A percentile compares a stretch with the other conserved stretches of the same genome.
These are phyloP conservation scores for Rubus idaeus DNA, from an alignment of 306 rosid genomes.

Conservation along the genomic window DNA sequence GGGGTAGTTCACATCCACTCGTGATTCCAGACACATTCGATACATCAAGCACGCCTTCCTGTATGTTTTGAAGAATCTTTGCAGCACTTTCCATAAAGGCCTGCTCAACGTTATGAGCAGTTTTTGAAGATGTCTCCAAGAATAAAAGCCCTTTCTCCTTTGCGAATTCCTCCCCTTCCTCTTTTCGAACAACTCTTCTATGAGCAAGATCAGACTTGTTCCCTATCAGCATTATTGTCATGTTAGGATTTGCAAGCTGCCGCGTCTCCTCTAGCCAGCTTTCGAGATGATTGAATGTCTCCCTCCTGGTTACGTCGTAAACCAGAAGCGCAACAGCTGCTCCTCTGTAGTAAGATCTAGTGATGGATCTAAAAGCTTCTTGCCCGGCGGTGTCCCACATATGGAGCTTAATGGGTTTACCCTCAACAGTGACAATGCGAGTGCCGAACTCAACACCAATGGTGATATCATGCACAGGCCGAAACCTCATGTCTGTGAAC, in stretches of 20 bases:
- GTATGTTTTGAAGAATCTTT: background rate
- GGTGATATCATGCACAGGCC: slow-evolving; percentile 89
- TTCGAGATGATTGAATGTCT: slow-evolving; percentile 57
- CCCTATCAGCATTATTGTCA: slow-evolving; percentile 49
- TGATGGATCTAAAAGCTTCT: slow-evolving; percentile 91
- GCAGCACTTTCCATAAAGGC: background rate
- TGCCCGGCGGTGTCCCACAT: slow-evolving; percentile 97
- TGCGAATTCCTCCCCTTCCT: slow-evolving; percentile 67
- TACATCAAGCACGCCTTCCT: background rate
- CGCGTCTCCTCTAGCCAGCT: background rate
- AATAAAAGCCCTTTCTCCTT: background rate
- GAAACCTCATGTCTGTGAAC: slow-evolving; percentile 89
- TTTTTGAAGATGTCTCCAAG: background rate
- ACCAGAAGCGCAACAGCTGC: slow-evolving; percentile 94
- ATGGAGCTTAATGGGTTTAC: slow-evolving; percentile 79
- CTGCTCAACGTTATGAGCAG: background rate
- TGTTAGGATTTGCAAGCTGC: slow-evolving; percentile 56
- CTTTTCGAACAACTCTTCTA: slow-evolving; percentile 85
- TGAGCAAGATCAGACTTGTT: slow-evolving; percentile 44
- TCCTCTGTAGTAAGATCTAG: slow-evolving; percentile 92
- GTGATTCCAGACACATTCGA: background rate
- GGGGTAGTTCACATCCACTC: background rate
- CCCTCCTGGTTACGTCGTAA: slow-evolving; percentile 96
- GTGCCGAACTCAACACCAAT: slow-evolving; percentile 94
- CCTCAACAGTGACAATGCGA: slow-evolving; percentile 79